Percentiles rank a stretch among this genome's conserved stretches.
Conservation (phyloP, 78 protist genomes). For the Mastigamoeba balamuthi region DNA sequence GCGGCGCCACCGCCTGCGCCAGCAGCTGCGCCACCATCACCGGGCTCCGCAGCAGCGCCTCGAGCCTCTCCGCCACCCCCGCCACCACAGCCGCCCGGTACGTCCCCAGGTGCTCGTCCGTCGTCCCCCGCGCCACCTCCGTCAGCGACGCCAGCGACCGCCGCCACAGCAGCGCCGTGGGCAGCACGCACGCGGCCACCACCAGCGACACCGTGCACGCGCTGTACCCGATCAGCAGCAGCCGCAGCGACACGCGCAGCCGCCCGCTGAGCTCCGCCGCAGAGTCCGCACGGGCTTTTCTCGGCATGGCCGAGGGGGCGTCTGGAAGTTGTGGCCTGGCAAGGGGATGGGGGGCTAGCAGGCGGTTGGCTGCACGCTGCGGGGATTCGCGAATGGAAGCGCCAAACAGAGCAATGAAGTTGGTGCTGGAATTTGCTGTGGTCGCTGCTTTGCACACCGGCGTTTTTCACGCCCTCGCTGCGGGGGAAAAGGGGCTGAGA, state of each 20-base stretch:
- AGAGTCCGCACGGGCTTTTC: too few species aligned
- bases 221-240: neutral
- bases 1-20: neutral
- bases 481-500: too few species aligned
- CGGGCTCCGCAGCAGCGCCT: neutral
- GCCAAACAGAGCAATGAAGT: too few species aligned
- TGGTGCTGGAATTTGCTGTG: too few species aligned
- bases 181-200: neutral
- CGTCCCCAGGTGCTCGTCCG: neutral
- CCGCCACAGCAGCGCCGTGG: neutral
- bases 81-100: neutral
- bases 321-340: too few species aligned
- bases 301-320: too few species aligned
- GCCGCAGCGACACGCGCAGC: neutral
- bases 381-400: too few species aligned
- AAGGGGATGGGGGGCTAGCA: too few species aligned
- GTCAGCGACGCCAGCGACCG: neutral
- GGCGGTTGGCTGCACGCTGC: too few species aligned
- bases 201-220: neutral
- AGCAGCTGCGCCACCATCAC: neutral
- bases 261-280: too few species aligned
- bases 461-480: too few species aligned
- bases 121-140: neutral
- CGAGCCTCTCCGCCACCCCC: neutral
- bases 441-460: too few species aligned